phyloP scores from a whole-genome alignment of 441 rosid genomes.

The Macaranga tanarius region DNA sequence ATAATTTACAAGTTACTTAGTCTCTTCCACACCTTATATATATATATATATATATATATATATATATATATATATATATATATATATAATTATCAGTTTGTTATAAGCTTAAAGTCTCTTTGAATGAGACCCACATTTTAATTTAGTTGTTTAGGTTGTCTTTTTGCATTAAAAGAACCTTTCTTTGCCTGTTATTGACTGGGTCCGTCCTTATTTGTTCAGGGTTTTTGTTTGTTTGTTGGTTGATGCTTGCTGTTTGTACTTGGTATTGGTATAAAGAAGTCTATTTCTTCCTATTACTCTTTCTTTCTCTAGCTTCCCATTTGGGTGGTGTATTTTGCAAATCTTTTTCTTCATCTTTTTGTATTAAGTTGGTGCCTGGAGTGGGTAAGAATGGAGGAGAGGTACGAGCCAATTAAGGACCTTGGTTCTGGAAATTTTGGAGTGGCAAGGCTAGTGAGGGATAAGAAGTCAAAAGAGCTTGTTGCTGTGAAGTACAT shows the following conservation, averaged over 20 bases:
- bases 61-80: too few species aligned
- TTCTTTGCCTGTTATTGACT: not conserved
- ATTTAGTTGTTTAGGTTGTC: constrained; percentile 10
- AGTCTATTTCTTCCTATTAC: too few species aligned
- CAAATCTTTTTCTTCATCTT: not conserved
- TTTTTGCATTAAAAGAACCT: constrained; percentile 16
- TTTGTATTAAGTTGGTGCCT: not conserved
- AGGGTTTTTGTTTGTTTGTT: not conserved
- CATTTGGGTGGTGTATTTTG: too few species aligned
- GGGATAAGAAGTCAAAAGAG: constrained; percentile 59
- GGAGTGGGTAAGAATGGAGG: constrained; percentile 46
- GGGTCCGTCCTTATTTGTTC: not conserved
- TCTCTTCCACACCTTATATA: too few species aligned
- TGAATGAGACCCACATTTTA: not conserved
- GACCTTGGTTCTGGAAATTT: constrained; percentile 62
- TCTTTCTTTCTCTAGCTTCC: too few species aligned
- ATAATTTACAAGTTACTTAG: too few species aligned
- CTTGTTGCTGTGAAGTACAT: constrained; percentile 68
- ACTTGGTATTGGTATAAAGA: not conserved
- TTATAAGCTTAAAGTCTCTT: not conserved
- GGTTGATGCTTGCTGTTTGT: not conserved
- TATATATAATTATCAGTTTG: too few species aligned
- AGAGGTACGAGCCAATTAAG: constrained; percentile 56
- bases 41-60: too few species aligned
- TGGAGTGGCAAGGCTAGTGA: constrained; percentile 61